Percentiles rank a stretch among this genome's conserved stretches.
Evolutionary conservation across 116 monocot genomes (phyloP).

Genomic region (Cymodocea nodosa): DNA sequence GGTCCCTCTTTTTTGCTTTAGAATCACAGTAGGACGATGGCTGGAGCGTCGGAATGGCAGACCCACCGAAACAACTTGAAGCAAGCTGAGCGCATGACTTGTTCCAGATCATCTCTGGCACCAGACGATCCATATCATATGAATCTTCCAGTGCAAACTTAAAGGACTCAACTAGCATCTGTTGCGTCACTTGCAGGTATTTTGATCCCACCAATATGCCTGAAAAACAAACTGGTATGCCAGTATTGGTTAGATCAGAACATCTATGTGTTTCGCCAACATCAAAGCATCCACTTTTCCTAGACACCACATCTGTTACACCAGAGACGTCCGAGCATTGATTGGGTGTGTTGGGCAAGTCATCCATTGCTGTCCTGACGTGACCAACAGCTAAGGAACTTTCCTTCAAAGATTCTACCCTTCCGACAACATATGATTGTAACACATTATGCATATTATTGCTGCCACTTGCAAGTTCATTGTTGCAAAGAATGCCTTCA

Average conservation of each 20-base stretch:
- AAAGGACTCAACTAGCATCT: conserved; percentile 5
- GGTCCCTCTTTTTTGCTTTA: conserved; percentile 25
- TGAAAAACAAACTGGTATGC: conserved; percentile 9
- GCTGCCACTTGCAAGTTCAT: neutral
- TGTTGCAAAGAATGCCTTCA: neutral
- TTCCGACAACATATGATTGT: neutral
- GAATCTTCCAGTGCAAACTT: conserved; percentile 3
- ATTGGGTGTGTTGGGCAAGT: conserved; percentile 9
- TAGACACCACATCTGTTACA: conserved; percentile 19
- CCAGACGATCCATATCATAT: neutral
- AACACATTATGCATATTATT: neutral
- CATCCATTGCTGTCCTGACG: too few relatives aligned
- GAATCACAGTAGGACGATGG: neutral
- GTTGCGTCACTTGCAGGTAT: conserved; percentile 10
- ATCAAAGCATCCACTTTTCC: conserved; percentile 7
- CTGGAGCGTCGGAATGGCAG: conserved; percentile 9
- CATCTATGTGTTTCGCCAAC: conserved; percentile 7
- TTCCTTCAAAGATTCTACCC: neutral
- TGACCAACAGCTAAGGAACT: too few relatives aligned
- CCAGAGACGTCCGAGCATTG: conserved; percentile 45
- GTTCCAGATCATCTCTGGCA: conserved; percentile 1
- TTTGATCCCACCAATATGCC: conserved; percentile 22
- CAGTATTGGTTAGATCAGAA: neutral
- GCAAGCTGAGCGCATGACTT: conserved; percentile 18
- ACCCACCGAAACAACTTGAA: conserved; percentile 17